phyloP scores from a whole-genome alignment of 768 basidiomycete species.

The Daedalea quercina region DNA sequence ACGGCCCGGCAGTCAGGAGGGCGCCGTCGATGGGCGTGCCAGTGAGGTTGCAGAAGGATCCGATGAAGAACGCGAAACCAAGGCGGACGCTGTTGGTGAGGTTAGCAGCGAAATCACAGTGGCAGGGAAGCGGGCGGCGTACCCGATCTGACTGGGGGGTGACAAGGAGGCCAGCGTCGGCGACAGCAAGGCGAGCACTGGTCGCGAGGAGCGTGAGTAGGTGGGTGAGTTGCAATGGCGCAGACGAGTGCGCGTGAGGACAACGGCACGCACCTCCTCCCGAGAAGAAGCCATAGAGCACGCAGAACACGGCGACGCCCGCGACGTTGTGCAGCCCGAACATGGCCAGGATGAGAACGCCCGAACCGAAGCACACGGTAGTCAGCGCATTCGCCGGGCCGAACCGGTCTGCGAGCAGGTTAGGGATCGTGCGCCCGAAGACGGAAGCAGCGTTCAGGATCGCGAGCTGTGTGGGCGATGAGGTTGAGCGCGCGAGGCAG shows the following conservation, averaged over 20 bases:
- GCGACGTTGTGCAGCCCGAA: conserved; percentile 26
- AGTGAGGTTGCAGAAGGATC: conserved; percentile 11
- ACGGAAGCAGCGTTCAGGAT: conserved; percentile 44
- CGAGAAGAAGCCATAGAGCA: conserved; percentile 42
- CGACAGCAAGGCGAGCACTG: conserved; percentile 9
- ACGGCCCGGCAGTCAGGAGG: conserved; percentile 6
- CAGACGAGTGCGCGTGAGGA: no score
- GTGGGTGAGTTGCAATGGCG: not conserved
- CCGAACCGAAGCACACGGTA: conserved; percentile 26
- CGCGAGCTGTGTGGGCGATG: conserved; percentile 12
- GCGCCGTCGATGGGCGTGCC: conserved; percentile 21
- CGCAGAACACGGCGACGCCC: conserved; percentile 32
- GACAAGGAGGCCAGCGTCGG: conserved; percentile 8
- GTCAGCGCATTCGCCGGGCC: conserved; percentile 42
- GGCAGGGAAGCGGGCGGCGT: not conserved
- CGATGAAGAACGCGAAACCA: conserved; percentile 16
- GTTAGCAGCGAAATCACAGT: conserved; percentile 1
- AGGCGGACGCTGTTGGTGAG: conserved; percentile 12
- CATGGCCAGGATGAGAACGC: conserved; percentile 33
- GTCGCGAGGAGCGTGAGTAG: not conserved
- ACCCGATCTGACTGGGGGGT: conserved; percentile 6
- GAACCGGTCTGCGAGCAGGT: conserved; percentile 41
- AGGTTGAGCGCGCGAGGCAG: not conserved
- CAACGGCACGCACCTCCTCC: conserved; percentile 29
- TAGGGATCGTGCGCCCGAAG: conserved; percentile 52